These are phyloP conservation scores for Onygenales sp. DNA, from an alignment of 2,329 filamentous ascomycete genomes.

Conservation along the genomic window DNA sequence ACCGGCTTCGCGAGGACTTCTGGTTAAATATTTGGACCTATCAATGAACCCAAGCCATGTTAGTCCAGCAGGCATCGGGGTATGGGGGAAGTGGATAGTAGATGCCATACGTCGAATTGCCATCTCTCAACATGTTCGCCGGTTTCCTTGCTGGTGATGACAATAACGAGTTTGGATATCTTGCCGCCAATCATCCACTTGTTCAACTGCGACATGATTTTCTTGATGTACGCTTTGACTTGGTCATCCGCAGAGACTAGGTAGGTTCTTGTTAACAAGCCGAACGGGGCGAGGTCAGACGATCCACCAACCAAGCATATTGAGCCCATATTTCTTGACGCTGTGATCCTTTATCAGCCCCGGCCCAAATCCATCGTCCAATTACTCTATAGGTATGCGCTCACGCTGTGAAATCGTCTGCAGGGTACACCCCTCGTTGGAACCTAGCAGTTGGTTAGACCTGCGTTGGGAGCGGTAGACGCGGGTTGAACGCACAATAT, in stretches of 20 bases:
- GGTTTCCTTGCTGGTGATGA: conserved; percentile 94
- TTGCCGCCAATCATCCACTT: conserved; percentile 97
- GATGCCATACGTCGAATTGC: conserved; percentile 74
- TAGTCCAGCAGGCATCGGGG: background rate
- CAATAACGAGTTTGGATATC: conserved; percentile 92
- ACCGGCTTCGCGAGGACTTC: conserved; percentile 37
- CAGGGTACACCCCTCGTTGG: conserved; percentile 74
- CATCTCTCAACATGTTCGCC: conserved; percentile 93
- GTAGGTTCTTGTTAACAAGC: background rate
- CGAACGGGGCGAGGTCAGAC: background rate
- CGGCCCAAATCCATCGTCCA: background rate
- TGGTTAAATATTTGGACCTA: conserved; percentile 51
- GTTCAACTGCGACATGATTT: conserved; percentile 96
- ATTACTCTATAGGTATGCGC: conserved; percentile 20
- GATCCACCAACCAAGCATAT: conserved; percentile 68
- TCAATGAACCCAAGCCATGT: background rate
- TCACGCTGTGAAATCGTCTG: conserved; percentile 90
- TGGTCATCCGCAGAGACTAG: conserved; percentile 89
- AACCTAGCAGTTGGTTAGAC: conserved; percentile 48
- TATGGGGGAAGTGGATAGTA: conserved; percentile 15
- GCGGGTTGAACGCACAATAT: conserved; percentile 58
- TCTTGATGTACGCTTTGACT: conserved; percentile 98
- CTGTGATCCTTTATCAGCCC: conserved; percentile 20
- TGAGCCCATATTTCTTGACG: conserved; percentile 98
- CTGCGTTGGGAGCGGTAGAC: background rate